These are phyloP conservation scores for Yamadazyma blattariae DNA, from an alignment of 1,139 yeast species.

Conservation along the genomic window DNA sequence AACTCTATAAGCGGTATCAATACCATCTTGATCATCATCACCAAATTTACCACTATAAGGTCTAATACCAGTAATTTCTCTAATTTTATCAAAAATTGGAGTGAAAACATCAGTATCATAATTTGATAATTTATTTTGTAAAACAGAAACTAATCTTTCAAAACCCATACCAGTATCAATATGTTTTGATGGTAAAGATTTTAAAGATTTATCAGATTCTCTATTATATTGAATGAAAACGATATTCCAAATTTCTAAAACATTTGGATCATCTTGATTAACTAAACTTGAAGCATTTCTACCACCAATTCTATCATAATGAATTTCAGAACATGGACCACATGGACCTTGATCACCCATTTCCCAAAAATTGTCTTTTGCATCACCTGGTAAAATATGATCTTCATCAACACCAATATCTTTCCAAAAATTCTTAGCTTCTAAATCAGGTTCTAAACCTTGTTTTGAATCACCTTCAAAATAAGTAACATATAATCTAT, in stretches of 20 bases:
- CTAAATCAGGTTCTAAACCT: conserved; percentile 92
- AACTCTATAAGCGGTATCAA: conserved; percentile 97
- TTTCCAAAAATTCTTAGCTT: conserved; percentile 86
- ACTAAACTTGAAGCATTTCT: conserved; percentile 90
- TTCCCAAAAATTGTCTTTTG: conserved; percentile 97
- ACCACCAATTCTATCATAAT: conserved; percentile 96
- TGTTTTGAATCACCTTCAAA: conserved; percentile 85
- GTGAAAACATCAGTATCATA: conserved; percentile 96
- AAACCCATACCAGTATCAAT: conserved; percentile 99
- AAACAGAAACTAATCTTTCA: conserved; percentile 91
- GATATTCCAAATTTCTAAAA: conserved; percentile 94
- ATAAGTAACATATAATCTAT: conserved; percentile 88
- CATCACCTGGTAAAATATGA: conserved; percentile 89
- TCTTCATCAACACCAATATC: conserved; percentile 86
- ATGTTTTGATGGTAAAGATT: conserved; percentile 86
- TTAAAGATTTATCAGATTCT: conserved; percentile 81
- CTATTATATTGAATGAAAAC: conserved; percentile 96
- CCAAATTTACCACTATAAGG: conserved; percentile 92
- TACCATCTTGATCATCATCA: conserved; percentile 85
- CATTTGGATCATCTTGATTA: conserved; percentile 96
- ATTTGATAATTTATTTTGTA: conserved; percentile 87
- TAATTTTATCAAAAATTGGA: conserved; percentile 81
- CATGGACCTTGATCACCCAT: conserved; percentile 99
- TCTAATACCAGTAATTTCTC: conserved; percentile 90
- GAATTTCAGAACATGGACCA: conserved; percentile 98